Base-by-base conservation (phyloP, 257 asterid genomes). In the Echites panduratus region DNA sequence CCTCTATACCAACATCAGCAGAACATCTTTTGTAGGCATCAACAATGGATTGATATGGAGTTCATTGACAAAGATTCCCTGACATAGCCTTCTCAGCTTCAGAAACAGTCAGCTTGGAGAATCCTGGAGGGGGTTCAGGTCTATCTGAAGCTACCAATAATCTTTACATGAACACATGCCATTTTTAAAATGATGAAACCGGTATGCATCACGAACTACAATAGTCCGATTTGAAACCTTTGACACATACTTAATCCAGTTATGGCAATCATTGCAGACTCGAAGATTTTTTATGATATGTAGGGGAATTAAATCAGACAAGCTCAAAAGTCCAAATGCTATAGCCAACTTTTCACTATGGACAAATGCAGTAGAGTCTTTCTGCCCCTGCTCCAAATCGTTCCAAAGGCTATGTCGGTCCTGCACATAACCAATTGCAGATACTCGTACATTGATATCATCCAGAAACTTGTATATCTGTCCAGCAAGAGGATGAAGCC, bases 321-420 rank as follows among this genome's bases (percentile, higher is more conserved):
- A 83, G 76, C 86, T 83, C 65, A 89, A 52, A 72, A 92, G 88
- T 73, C 96, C 96, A 79, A 87, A 92, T 38, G 92, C 88, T 79
- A 92, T 85, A 70, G 96, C 96, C 81, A 92, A 74, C 83, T 92
- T 92, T 78, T 92, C 97, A 68, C 96, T 92, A 79, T 89, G 98
- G 72, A 87, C 57, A 56, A 81, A 75, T 6, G 87, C 78, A 66
- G 76, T 82, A n/a, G 86, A 86, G 64, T 88, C 92, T 84, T 85
- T 89, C 84, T 83, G 88, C 84, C 56, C 88, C 79, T 82, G 82
- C 81, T 92, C 96, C 82, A 82, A 47, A 52, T 88, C 96, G 77
- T 79, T 87, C 95, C 95, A 88, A 68, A 91, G 78, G 79, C 86
- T 84, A 76, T 82, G 75, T 48, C 78, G 79, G 78, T 92, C 96